Conservation (phyloP, 2,329 filamentous ascomycete genomes). For the Sporothrix curviconia region DNA sequence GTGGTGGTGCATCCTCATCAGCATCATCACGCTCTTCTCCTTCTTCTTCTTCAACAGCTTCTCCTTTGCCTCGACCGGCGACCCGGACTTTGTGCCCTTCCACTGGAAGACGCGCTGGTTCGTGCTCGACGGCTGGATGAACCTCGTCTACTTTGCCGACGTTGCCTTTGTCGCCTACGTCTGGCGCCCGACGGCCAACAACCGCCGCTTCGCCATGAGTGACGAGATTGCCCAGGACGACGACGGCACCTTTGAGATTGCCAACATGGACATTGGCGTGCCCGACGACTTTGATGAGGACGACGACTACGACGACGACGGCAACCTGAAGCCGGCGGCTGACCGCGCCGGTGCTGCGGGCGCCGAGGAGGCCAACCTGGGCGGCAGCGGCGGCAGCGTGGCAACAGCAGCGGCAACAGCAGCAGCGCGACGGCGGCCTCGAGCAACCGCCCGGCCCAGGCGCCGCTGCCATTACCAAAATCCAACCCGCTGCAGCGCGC, state of each 20-base stretch:
- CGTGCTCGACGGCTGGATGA: constrained; percentile 92
- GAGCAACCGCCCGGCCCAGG: constrained; percentile 18
- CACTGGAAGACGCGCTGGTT: constrained; percentile 99
- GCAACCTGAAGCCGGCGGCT: constrained; percentile 42
- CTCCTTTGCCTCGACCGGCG: constrained; percentile 77
- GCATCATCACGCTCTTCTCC: constrained; percentile 89
- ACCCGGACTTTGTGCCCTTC: constrained; percentile 86
- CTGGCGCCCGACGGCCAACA: constrained; percentile 94
- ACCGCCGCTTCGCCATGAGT: constrained; percentile 95
- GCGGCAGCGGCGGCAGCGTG: background rate
- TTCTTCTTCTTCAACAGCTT: constrained; percentile 99
- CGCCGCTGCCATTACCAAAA: constrained; percentile 18
- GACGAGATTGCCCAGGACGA: constrained; percentile 98
- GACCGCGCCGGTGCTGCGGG: constrained; percentile 29
- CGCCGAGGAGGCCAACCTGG: constrained; percentile 26
- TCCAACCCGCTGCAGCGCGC: constrained; percentile 11
- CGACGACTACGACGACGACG: constrained; percentile 49
- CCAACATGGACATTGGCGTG: constrained; percentile 83
- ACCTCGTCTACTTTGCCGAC: constrained; percentile 90
- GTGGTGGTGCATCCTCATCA: constrained; percentile 93
- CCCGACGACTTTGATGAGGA: constrained; percentile 57
- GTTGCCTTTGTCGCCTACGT: constrained; percentile 90
- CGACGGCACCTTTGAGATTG: constrained; percentile 89
- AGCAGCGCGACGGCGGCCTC: too few species aligned
- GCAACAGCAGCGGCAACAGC: constrained; percentile 10